A percentile compares a stretch with the other conserved stretches of the same genome.
Conservation (phyloP, 2,329 filamentous ascomycete species). For the Trichoderma sp. region DNA sequence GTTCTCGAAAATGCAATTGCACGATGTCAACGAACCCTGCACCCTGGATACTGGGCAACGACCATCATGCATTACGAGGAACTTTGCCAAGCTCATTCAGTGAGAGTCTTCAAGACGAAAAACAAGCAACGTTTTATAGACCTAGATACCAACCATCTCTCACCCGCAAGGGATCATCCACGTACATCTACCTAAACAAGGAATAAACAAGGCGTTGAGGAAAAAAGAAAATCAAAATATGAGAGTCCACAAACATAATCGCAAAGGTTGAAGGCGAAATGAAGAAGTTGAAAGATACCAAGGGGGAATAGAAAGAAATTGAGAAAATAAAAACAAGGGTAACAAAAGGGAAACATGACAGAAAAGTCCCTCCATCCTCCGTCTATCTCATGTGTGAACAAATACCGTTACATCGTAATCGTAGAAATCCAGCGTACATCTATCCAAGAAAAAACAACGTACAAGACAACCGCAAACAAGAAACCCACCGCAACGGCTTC, state of each 20-base stretch:
- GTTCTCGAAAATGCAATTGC: too few relatives aligned
- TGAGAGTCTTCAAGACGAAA: too few relatives aligned
- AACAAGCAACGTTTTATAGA: too few relatives aligned
- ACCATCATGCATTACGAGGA: too few relatives aligned
- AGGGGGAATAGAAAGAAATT: not conserved
- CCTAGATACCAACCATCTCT: not conserved
- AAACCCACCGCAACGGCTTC: slow-evolving; percentile 42
- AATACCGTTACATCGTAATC: slow-evolving; percentile 20
- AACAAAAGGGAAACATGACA: not conserved
- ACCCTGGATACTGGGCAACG: too few relatives aligned
- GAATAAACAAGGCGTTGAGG: not conserved
- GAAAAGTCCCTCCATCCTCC: not conserved
- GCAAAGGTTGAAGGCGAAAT: not conserved
- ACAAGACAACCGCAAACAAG: slow-evolving; percentile 38
- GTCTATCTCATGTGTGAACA: slow-evolving; percentile 18
- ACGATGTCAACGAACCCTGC: too few relatives aligned
- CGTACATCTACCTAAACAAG: slow-evolving; percentile 10
- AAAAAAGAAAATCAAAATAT: not conserved
- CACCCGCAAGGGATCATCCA: slow-evolving; percentile 21
- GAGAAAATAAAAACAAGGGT: not conserved
- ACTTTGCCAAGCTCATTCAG: too few relatives aligned
- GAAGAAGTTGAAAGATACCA: not conserved
- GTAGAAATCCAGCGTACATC: slow-evolving; percentile 13
- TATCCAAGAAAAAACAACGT: slow-evolving; percentile 37
- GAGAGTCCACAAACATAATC: not conserved